Evolutionary conservation across 108 stramenopile species (phyloP), one percentile per base, ranked within the genome.

Genomic region (Aurantiochytrium sp.): DNA sequence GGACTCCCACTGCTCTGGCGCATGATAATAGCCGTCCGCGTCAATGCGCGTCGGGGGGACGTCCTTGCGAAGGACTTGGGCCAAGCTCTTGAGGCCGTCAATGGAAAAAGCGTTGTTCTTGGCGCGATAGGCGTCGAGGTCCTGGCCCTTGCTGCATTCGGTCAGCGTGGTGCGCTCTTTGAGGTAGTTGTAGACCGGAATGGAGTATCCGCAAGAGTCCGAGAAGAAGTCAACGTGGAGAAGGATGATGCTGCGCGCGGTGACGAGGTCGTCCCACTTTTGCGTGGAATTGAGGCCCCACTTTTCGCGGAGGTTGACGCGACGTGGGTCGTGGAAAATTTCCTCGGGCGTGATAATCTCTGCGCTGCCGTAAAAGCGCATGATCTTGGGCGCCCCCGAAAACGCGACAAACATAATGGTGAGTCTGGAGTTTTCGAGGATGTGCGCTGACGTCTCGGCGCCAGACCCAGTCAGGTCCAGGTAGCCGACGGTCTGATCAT

Each of bases 51-150:
- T 48, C 1, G 42, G 21, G 39, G 73, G 73, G 32, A 81, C 2
- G 32, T 81, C 73, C 0, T 89, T 27, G 4, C 85, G 34, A 17
- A 89, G 55, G 24, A 91, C 30, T 5, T 89, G 88, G 3, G 87
- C 91, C 48, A 91, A 6, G n/a, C 89, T 89, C 21, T 91, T 86
- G 24, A 93, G 52, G 36, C 92, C 92, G 68, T 93, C 92, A 54
- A 93, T 91, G 32, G 91, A 91, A 37, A 91, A 93, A 27, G 90
- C 87, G 59, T 93, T 93, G 55, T 91, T 91, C 41, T 88, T 85
- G 30, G 55, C 55, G 27, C 87, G 32, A 68, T 93, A 93, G 3
- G 90, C 91, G 17, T 55, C 31, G 65, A 92, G 59, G 36, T 90
- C 92, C 21, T 85, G 55, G 4, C 85, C 88, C 37, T 86, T 87